Percentiles rank a stretch among this genome's conserved stretches.
Conservation (phyloP, 176 grass and related monocot genomes). For the Themeda triandra region DNA sequence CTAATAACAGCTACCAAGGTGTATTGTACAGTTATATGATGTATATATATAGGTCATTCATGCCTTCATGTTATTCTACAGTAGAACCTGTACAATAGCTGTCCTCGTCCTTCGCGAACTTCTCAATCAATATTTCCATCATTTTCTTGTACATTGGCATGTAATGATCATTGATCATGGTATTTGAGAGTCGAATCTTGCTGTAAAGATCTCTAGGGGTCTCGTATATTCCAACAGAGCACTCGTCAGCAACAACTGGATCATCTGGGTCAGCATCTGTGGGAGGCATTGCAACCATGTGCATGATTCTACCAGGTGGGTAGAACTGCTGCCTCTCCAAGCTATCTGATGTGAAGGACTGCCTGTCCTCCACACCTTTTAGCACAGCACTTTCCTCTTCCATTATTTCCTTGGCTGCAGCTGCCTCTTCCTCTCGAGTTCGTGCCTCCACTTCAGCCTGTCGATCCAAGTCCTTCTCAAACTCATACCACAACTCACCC, state of each 20-base stretch:
- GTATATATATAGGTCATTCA: slow-evolving; percentile 23
- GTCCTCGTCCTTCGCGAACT: slow-evolving; percentile 71
- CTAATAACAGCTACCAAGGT: background rate
- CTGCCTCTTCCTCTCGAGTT: slow-evolving; percentile 51
- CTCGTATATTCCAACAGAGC: slow-evolving; percentile 69
- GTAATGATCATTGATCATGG: slow-evolving; percentile 98
- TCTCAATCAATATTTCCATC: slow-evolving; percentile 95
- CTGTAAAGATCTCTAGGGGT: slow-evolving; percentile 82
- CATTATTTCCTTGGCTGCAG: slow-evolving; percentile 60
- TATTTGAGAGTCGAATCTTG: slow-evolving; percentile 85
- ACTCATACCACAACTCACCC: slow-evolving; percentile 75
- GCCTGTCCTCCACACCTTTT: slow-evolving; percentile 46
- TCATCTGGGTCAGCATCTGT: slow-evolving; percentile 41
- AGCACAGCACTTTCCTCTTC: slow-evolving; percentile 56
- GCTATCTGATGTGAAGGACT: slow-evolving; percentile 48
- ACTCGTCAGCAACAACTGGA: slow-evolving; percentile 43
- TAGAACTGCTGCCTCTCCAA: slow-evolving; percentile 82
- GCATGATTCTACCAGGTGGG: slow-evolving; percentile 92
- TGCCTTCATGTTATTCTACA: slow-evolving; percentile 20
- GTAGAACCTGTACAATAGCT: slow-evolving; percentile 48
- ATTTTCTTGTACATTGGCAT: slow-evolving; percentile 99
- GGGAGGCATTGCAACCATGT: slow-evolving; percentile 77
- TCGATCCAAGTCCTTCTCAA: slow-evolving; percentile 70
- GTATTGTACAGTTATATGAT: slow-evolving; percentile 37
- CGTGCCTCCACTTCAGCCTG: slow-evolving; percentile 51